Evolutionary conservation across 768 basidiomycete genomes (phyloP).

Genomic region (Auricularia sp.): DNA sequence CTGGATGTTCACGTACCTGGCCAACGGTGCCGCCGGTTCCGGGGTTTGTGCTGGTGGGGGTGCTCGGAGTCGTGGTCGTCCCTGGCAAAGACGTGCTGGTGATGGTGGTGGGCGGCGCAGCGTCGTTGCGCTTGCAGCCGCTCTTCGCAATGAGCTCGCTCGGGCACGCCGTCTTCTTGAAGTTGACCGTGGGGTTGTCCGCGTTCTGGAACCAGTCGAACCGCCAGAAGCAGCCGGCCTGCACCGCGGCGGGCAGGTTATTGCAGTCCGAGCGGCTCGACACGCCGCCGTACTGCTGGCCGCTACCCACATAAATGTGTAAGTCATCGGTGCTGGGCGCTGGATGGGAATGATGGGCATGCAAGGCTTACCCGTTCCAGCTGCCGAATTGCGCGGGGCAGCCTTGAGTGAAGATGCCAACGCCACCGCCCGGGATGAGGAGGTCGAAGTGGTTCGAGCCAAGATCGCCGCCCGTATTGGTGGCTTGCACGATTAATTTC

Average conservation of each 20-base stretch:
- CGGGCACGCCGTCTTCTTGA: constrained; percentile 10
- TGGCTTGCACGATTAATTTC: constrained; percentile 9
- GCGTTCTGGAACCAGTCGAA: constrained; percentile 11
- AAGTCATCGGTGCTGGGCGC: not conserved
- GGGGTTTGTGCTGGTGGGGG: constrained; percentile 1
- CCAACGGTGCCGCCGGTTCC: not conserved
- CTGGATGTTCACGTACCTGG: not conserved
- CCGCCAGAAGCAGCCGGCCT: constrained; percentile 10
- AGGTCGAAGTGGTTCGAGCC: constrained; percentile 10
- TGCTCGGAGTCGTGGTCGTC: not conserved
- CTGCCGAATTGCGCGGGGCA: constrained; percentile 10
- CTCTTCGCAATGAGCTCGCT: constrained; percentile 3
- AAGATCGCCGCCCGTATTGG: constrained; percentile 12
- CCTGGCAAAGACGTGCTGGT: no score
- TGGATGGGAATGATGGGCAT: not conserved
- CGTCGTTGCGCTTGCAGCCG: constrained; percentile 7
- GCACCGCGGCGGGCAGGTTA: constrained; percentile 9
- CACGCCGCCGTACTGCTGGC: constrained; percentile 10
- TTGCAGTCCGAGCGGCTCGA: constrained; percentile 7
- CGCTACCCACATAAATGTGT: not conserved
- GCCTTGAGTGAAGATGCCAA: constrained; percentile 8
- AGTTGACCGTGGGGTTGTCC: constrained; percentile 11
- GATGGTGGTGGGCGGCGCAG: not conserved
- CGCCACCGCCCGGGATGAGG: constrained; percentile 12
- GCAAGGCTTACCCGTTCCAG: constrained; percentile 5